These are phyloP conservation scores for Hyaloscypha bicolor DNA, from an alignment of 495 filamentous ascomycete genomes.

Conservation along the genomic window DNA sequence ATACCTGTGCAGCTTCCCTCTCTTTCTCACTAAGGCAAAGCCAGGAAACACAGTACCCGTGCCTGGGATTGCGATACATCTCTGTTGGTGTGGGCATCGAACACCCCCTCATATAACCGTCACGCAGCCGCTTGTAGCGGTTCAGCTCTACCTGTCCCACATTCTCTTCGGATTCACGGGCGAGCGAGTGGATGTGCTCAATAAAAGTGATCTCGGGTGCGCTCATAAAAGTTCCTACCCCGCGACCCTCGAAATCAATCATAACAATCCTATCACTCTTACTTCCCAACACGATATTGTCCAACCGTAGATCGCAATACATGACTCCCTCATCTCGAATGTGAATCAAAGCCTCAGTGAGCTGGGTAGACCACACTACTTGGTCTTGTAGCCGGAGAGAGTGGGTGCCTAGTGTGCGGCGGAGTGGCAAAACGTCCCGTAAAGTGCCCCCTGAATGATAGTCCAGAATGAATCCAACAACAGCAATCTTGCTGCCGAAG, in stretches of 20 bases:
- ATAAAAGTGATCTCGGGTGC: neutral
- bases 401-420: neutral
- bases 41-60: slow-evolving; percentile 1
- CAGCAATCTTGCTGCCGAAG: slow-evolving; percentile 37
- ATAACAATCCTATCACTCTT: neutral
- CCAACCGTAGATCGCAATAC: slow-evolving; percentile 42
- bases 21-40: slow-evolving; percentile 1
- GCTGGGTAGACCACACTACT: slow-evolving; percentile 35
- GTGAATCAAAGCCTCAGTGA: slow-evolving; percentile 38
- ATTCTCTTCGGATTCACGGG: neutral
- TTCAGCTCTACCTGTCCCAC: neutral
- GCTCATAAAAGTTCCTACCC: neutral
- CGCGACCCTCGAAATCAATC: slow-evolving; percentile 2
- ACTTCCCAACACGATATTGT: slow-evolving; percentile 33
- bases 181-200: neutral
- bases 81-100: neutral
- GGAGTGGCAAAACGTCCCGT: slow-evolving; percentile 26
- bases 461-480: slow-evolving; percentile 40
- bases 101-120: neutral
- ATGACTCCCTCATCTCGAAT: slow-evolving; percentile 33
- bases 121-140: neutral
- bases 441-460: slow-evolving; percentile 37
- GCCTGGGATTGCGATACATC: slow-evolving; percentile 1
- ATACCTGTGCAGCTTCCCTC: slow-evolving; percentile 4
- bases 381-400: neutral